These are phyloP conservation scores for Mycena albidolilacea DNA, from an alignment of 768 basidiomycete species.

Conservation along the genomic window DNA sequence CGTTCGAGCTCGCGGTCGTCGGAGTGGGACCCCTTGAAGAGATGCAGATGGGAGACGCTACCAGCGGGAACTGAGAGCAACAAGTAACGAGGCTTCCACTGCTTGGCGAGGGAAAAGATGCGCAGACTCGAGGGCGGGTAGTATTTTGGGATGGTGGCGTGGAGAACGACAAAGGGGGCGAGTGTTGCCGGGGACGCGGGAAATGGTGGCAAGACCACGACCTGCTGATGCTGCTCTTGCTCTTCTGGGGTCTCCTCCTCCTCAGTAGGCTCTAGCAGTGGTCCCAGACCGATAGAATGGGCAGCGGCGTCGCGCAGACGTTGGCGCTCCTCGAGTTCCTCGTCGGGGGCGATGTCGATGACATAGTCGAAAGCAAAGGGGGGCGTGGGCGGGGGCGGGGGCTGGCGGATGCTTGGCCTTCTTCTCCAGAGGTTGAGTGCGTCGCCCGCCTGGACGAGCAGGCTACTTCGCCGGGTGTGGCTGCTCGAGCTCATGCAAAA, in stretches of 20 bases:
- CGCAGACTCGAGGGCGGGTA: conserved; percentile 78
- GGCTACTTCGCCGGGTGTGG: conserved; percentile 25
- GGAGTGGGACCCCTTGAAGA: conserved; percentile 70
- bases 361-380: conserved; percentile 57
- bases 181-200: conserved; percentile 72
- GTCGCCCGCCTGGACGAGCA: conserved; percentile 33
- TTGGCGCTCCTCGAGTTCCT: conserved; percentile 81
- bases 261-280: conserved; percentile 58
- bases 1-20: conserved; percentile 83
- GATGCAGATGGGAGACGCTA: conserved; percentile 73
- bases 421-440: conserved; percentile 15
- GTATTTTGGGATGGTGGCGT: conserved; percentile 75
- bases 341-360: conserved; percentile 76
- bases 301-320: conserved; percentile 84
- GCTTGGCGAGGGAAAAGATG: conserved; percentile 77
- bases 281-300: conserved; percentile 79
- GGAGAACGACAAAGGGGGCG: conserved; percentile 64
- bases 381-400: not conserved
- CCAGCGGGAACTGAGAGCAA: conserved; percentile 53
- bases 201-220: conserved; percentile 64
- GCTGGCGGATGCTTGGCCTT: conserved; percentile 16
- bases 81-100: conserved; percentile 30
- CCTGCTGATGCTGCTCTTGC: not conserved
- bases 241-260: conserved; percentile 46
- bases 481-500: conserved; percentile 10